phyloP scores from a whole-genome alignment of 148 eudicot genomes.

The Nepenthes mirabilis region DNA sequence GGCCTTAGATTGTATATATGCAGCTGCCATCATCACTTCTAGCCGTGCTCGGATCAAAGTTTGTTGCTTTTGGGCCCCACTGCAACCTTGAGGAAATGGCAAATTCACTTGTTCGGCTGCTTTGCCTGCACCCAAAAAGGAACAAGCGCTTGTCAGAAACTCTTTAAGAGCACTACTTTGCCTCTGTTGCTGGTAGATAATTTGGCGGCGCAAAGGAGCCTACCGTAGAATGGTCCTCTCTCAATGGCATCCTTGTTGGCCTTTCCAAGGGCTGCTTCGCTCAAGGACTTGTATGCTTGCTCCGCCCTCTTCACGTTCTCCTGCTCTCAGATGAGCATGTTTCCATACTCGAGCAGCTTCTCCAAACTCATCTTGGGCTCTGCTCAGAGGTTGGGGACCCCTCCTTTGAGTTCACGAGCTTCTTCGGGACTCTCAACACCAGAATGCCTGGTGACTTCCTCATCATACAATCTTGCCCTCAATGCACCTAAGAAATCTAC shows the following conservation, averaged over 20 bases:
- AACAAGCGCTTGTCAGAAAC: not conserved
- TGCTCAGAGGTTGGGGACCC: slow-evolving; percentile 70
- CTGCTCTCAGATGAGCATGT: slow-evolving; percentile 83
- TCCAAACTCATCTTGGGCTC: slow-evolving; percentile 53
- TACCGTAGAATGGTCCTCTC: slow-evolving; percentile 61
- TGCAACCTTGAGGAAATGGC: slow-evolving; percentile 79
- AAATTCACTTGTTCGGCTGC: slow-evolving; percentile 62
- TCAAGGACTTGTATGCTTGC: slow-evolving; percentile 65
- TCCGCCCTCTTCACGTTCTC: slow-evolving; percentile 96
- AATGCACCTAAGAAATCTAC: slow-evolving; percentile 90
- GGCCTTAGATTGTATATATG: slow-evolving; percentile 31
- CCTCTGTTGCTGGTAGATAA: no score
- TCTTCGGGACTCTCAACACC: slow-evolving; percentile 69
- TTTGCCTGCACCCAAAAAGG: slow-evolving; percentile 30
- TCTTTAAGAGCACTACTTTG: not conserved
- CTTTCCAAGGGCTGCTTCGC: slow-evolving; percentile 75
- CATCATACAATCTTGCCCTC: slow-evolving; percentile 93
- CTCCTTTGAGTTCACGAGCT: slow-evolving; percentile 77
- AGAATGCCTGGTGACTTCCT: slow-evolving; percentile 36
- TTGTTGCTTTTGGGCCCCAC: slow-evolving; percentile 44
- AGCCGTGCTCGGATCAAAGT: slow-evolving; percentile 59
- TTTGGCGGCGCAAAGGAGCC: slow-evolving; percentile 12
- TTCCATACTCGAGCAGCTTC: slow-evolving; percentile 71
- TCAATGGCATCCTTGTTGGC: slow-evolving; percentile 67
- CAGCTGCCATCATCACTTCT: slow-evolving; percentile 91